Evolutionary conservation across 768 basidiomycete species (phyloP).

Genomic region (Termitomyces sp.): DNA sequence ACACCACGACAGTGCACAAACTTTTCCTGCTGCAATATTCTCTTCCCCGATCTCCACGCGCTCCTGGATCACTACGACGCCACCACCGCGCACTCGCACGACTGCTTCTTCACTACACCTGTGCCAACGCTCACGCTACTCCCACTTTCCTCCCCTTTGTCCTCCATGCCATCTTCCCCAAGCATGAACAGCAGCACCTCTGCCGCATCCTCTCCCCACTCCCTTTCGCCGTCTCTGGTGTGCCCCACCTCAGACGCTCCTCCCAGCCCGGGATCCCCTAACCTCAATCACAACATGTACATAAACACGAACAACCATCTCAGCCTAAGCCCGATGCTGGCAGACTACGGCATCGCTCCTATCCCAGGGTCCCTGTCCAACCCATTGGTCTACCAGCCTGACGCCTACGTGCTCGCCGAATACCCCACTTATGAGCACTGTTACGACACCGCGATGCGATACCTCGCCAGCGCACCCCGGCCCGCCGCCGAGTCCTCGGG

Average conservation of each 20-base stretch:
- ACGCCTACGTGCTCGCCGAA: slow-evolving; percentile 9
- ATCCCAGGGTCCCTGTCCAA: not conserved
- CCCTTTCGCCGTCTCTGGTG: too few species aligned
- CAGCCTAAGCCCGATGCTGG: not conserved
- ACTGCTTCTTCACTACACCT: not conserved
- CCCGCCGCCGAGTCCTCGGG: not conserved
- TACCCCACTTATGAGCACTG: slow-evolving; percentile 19
- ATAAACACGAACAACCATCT: too few species aligned
- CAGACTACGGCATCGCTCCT: not conserved
- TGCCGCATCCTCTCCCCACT: not conserved
- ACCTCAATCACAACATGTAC: not conserved
- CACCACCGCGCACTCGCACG: not conserved
- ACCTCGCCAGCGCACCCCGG: not conserved
- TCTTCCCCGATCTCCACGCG: slow-evolving; percentile 36
- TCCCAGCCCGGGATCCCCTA: too few species aligned
- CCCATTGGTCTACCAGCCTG: slow-evolving; percentile 5
- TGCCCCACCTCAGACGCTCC: not conserved
- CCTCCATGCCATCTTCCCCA: not conserved
- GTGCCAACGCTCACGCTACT: not conserved
- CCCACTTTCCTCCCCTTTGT: not conserved
- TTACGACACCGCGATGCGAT: slow-evolving; percentile 11
- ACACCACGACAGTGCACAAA: slow-evolving; percentile 19
- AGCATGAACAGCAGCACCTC: not conserved
- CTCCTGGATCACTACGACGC: slow-evolving; percentile 40
- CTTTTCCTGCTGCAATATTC: slow-evolving; percentile 39